Evolutionary conservation across 306 rosid genomes (phyloP), one percentile per base, ranked within the genome.

Genomic region (Dalbergia cochinchinensis): DNA sequence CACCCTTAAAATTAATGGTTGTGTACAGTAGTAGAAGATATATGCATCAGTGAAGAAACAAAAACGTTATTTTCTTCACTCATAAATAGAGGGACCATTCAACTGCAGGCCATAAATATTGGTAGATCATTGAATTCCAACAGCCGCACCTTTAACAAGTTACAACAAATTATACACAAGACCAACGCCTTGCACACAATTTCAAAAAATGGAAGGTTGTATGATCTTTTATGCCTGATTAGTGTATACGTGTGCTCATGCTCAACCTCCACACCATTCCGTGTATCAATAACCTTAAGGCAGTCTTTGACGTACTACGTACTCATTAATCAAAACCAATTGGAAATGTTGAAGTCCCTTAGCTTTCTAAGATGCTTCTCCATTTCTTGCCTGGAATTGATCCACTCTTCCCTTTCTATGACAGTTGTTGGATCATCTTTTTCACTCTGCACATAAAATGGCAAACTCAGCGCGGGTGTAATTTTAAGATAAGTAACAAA

Each of bases 361-460:
- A 94, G 87, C 89, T 94, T 94, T 7, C 97, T 90, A 55, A 94
- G 99, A 86, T 94, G 97, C 77, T 89, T 94, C 86, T 94, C 99
- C 99, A 92, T 94, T 72, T 94, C 99, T 77, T 85, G 67, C 81
- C 99, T 90, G 74, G 87, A 82, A 71, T 69, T 86, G 62, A 31
- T 47, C 99, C 99, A 94, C 74, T 94, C 97, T 77, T 90, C 91
- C 75, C 85, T 91, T 87, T 91, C 97, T 86, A 94, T 92, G 71
- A 94, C 95, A 53, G 95, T 88, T 71, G 97, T 84, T 19, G 97
- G 97, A 75, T 92, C 94, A 53, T 91, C 95, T 89, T 78, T 87
- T 73, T 91, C 99, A 19, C 95, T 92, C 97, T 94, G 89, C 76
- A 81, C 44, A 77, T 48, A 69, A 12, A 81, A 48, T 64, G 63